A percentile compares a stretch with the other conserved stretches of the same genome.
Evolutionary conservation across 176 grass and related monocot species (phyloP).

Genomic region (Avena insularis): DNA sequence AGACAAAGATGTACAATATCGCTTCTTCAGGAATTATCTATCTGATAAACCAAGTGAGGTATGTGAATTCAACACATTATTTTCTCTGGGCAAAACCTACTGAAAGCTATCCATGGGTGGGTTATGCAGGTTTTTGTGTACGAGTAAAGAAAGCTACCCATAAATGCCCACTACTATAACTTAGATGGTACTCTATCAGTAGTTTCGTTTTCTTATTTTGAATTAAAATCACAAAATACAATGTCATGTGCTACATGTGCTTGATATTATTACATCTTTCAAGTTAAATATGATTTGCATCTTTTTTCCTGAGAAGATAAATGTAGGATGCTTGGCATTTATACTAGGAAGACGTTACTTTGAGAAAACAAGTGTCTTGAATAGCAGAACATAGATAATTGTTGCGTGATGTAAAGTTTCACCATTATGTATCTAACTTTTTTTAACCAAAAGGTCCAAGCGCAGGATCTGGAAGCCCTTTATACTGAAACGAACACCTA

Average conservation of each 20-base stretch:
- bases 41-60: conserved; percentile 74
- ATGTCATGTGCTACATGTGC: neutral
- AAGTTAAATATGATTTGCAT: conserved; percentile 19
- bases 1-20: conserved; percentile 84
- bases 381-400: conserved; percentile 23
- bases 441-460: conserved; percentile 50
- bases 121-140: neutral
- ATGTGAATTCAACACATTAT: conserved; percentile 42
- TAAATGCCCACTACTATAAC: conserved; percentile 1
- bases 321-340: conserved; percentile 17
- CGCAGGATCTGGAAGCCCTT: conserved; percentile 70
- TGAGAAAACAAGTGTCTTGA: neutral
- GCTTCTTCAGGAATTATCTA: conserved; percentile 94
- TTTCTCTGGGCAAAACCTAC: conserved; percentile 11
- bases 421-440: neutral
- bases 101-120: neutral
- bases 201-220: conserved; percentile 12
- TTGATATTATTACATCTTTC: neutral
- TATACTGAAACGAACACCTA: conserved; percentile 93
- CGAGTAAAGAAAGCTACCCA: conserved; percentile 23
- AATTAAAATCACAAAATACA: neutral
- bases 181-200: conserved; percentile 15
- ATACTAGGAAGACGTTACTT: neutral
- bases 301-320: conserved; percentile 11
- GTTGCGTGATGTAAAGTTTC: neutral